These are phyloP conservation scores for Fusarium pseudocircinatum DNA, from an alignment of 2,329 filamentous ascomycete species.

Conservation along the genomic window DNA sequence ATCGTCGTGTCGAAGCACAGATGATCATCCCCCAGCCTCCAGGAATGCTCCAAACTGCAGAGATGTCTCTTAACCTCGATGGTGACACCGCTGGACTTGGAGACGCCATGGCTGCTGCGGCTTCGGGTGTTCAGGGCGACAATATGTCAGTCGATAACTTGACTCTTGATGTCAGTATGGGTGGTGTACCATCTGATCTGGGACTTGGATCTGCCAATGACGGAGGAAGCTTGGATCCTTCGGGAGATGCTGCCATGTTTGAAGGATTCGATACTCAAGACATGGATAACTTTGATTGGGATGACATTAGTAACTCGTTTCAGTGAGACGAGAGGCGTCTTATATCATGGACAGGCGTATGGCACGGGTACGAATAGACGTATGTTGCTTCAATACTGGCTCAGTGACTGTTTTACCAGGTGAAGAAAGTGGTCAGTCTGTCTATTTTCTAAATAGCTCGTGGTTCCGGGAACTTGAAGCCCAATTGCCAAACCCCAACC, in stretches of 20 bases:
- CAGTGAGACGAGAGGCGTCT: neutral
- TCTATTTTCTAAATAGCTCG: neutral
- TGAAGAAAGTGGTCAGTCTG: neutral
- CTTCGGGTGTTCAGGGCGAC: constrained; percentile 53
- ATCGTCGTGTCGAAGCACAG: constrained; percentile 73
- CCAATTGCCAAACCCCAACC: neutral
- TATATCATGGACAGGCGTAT: constrained; percentile 2
- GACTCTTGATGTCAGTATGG: constrained; percentile 60
- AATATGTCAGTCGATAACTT: constrained; percentile 53
- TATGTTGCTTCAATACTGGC: neutral
- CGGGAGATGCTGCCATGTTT: constrained; percentile 53
- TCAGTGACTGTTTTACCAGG: neutral
- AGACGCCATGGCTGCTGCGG: constrained; percentile 56
- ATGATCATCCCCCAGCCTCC: constrained; percentile 57
- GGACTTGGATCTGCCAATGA: constrained; percentile 50
- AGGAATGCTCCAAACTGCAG: constrained; percentile 54
- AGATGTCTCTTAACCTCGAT: constrained; percentile 54
- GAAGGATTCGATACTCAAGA: constrained; percentile 48
- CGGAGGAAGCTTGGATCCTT: constrained; percentile 46
- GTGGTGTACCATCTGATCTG: constrained; percentile 50
- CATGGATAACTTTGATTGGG: constrained; percentile 49
- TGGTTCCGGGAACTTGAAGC: neutral
- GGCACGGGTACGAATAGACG: constrained; percentile 3
- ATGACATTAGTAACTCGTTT: constrained; percentile 12
- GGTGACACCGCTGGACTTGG: constrained; percentile 51